Conservation (phyloP, 768 basidiomycete genomes). For the Psilocybe subaeruginosa region DNA sequence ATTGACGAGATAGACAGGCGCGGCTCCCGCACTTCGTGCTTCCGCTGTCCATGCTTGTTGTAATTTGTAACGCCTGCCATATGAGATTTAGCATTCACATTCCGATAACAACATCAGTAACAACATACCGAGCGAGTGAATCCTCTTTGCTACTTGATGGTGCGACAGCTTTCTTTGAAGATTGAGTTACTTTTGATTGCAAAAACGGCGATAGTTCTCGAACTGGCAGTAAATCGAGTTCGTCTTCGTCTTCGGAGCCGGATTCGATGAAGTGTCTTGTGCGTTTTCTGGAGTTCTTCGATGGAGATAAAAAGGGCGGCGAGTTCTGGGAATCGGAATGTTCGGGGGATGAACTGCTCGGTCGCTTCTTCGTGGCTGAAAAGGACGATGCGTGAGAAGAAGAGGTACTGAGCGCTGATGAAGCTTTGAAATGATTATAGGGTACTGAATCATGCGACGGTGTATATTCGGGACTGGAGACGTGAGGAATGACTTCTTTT, state of each 20-base stretch:
- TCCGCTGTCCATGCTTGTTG: conserved; percentile 35
- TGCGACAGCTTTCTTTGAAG: background rate
- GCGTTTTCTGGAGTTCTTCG: background rate
- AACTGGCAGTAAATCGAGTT: background rate
- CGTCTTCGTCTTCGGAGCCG: conserved; percentile 2
- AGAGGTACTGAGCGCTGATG: background rate
- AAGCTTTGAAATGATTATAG: background rate
- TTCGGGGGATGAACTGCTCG: background rate
- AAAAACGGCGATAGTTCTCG: background rate
- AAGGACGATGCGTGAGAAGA: background rate
- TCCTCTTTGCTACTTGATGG: background rate
- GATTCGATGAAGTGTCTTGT: background rate
- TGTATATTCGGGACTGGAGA: background rate
- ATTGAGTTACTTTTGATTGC: too few species aligned
- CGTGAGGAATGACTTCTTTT: background rate
- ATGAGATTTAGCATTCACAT: background rate
- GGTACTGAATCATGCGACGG: background rate
- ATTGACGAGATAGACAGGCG: conserved; percentile 38
- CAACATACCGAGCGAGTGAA: background rate
- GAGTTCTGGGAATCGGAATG: background rate
- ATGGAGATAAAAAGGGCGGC: background rate
- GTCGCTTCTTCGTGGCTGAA: background rate
- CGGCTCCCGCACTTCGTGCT: conserved; percentile 31
- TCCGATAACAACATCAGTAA: background rate
- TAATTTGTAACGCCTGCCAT: conserved; percentile 27